Evolutionary conservation across 2,329 filamentous ascomycete species (phyloP), one percentile per base, ranked within the genome.

Genomic region (Monosporascus cannonballus): DNA sequence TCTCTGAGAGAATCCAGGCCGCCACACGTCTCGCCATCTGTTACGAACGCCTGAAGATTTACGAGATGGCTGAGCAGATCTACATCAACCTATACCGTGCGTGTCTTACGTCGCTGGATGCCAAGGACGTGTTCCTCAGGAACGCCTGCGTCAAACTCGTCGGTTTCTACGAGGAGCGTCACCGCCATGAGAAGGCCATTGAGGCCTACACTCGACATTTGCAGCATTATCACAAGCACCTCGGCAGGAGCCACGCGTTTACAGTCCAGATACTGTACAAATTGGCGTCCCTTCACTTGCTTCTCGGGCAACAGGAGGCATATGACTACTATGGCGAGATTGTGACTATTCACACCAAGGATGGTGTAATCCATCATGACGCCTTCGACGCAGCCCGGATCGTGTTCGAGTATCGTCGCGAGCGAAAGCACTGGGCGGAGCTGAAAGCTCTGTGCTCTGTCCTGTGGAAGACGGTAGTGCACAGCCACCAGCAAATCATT

Each of bases 391-490:
- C 77, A 4, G 72, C 76, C 0, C 56, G 75, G 8, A 69, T 71
- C 17, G 69, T 80, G 3, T 67, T 73, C 27, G 64, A 64, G 7
- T 66, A 77, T 47, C 79, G 78, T 55, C 69, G 77, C 51, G 64
- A 71, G 8, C 68, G 73, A 41, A 61, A 69, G 55, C 69, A 73
- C 51, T 78, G 73, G 74, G 63, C 68, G 6, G 69, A 75, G 51
- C 73, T 78, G 1, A 69, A 76, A 30, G 67, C 71, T 9, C 67
- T 79, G 11, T 77, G 76, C 51, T 66, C 63, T 2, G 65, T 71
- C 17, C 60, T 79, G 8, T 80, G 76, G 77, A 71, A 74, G 45
- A 74, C 71, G 0, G 68, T 76, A 44, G 62, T 75, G 17, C 67
- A 70, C 5, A 71, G 75, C 45, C 69, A 74, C 20, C 69, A 67